Percentiles rank a stretch among this genome's conserved stretches.
phyloP scores from a whole-genome alignment of 139 green algal genomes.

The Chlamydomonas applanata region DNA sequence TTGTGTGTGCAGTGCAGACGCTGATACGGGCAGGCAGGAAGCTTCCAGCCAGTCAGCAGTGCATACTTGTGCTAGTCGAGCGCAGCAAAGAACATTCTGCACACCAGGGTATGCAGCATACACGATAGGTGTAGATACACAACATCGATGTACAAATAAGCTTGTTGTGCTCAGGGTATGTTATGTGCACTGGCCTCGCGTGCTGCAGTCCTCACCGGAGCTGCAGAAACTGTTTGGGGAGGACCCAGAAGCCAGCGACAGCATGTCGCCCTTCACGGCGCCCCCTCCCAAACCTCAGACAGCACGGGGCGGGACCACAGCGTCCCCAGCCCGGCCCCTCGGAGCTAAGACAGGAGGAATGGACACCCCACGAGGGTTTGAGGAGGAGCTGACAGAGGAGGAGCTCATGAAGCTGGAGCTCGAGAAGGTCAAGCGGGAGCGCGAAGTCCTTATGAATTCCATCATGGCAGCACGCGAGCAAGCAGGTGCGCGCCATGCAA shows the following conservation, averaged over 20 bases:
- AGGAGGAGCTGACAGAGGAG: constrained; percentile 75
- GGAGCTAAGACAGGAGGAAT: constrained; percentile 22
- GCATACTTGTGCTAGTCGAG: too few species aligned
- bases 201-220: constrained; percentile 53
- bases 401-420: constrained; percentile 72
- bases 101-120: too few species aligned
- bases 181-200: too few species aligned
- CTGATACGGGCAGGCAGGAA: too few species aligned
- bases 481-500: constrained; percentile 33
- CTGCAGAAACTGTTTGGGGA: constrained; percentile 59
- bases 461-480: constrained; percentile 60
- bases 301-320: constrained; percentile 9
- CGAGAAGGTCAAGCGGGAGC: constrained; percentile 79
- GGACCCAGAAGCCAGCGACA: constrained; percentile 39
- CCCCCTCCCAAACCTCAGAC: constrained; percentile 31
- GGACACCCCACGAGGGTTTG: constrained; percentile 47
- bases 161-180: too few species aligned
- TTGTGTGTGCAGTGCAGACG: neutral
- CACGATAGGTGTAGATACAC: too few species aligned
- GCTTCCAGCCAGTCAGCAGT: neutral
- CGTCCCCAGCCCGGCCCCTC: neutral
- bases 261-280: constrained; percentile 26
- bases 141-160: too few species aligned
- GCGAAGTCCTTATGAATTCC: constrained; percentile 67
- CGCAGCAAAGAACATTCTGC: too few species aligned